Base-by-base conservation (phyloP, 2,329 filamentous ascomycete genomes). In the Cladophialophora carrionii region DNA sequence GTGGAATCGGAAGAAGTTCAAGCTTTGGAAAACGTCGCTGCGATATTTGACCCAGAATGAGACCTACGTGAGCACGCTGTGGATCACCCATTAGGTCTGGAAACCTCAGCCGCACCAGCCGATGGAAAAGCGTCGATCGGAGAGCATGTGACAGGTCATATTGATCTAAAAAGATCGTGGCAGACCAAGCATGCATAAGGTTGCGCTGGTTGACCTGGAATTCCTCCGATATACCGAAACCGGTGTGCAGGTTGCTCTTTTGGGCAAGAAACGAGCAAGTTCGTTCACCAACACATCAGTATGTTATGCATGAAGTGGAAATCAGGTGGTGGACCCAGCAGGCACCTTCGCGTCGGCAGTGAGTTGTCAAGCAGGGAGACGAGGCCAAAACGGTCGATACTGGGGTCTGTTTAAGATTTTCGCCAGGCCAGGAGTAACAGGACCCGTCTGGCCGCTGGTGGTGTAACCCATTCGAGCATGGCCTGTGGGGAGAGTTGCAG, bases 21-120 rank as follows among this genome's bases (percentile, higher is more conserved):
- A 58, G 70, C 71, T 6, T 55, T 73, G 49, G 71, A 73, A 57
- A 72, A 70, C 43, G 66, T 68, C 10, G 70, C 71, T 17, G 63
- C 64, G n/a, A 67, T 71, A 10, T 73, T 73, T 56, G 64, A 73
- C 26, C 63, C 68, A 26, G 60, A 59, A 12, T 72, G 63, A 71
- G 41, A 29, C 37, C 2, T 10, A 17, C 24, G 32, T 32, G 20
- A 51, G 41, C 12, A 24, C 24, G 24, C 22, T 48, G 24, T n/a
- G 17, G 12, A 31, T 22, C 29, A 22, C 14, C 20, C n/a, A 26
- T 9, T 24, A 32, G 6, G 22, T 41, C 31, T 54, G 29, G 8
- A 22, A 51, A 12, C 48, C 20, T 51, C 24, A 2, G 48, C 20
- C 24, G 22, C 22, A 29, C 1, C 22, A 12, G 20, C 48, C 8